Percentiles rank a stretch among this genome's conserved stretches.
phyloP scores from a whole-genome alignment of 495 filamentous ascomycete genomes.

The Clohesyomyces aquaticus region DNA sequence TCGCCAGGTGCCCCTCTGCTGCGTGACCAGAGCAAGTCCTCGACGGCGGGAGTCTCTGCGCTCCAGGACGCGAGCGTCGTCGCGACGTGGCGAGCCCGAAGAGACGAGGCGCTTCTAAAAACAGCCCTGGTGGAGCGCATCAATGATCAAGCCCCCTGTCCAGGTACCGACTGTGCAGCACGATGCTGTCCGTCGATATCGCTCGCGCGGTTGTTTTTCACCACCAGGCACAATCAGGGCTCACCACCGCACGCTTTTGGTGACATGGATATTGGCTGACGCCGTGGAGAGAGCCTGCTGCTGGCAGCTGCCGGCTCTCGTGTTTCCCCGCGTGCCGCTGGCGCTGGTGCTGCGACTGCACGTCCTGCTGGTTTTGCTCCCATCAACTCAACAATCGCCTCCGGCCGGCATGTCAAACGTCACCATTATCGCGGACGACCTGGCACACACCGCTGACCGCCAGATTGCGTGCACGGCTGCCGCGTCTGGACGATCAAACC shows the following conservation, averaged over 20 bases:
- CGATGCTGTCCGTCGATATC: too few relatives aligned
- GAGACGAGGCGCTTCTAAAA: background rate
- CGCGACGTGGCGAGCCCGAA: background rate
- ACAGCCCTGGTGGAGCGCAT: too few relatives aligned
- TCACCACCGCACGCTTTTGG: background rate
- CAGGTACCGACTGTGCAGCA: too few relatives aligned
- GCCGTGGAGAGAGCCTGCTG: background rate
- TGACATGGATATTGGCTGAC: slow-evolving; percentile 8
- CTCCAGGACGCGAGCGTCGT: background rate
- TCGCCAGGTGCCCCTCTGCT: too few relatives aligned
- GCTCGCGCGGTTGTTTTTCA: background rate
- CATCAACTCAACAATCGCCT: too few relatives aligned
- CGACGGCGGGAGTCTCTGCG: too few relatives aligned
- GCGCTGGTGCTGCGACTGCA: background rate
- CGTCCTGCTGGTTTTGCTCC: too few relatives aligned
- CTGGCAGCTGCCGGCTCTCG: background rate
- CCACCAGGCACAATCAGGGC: background rate
- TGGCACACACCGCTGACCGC: background rate
- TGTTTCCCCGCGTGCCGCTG: background rate
- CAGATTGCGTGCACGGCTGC: background rate
- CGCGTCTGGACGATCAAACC: slow-evolving; percentile 20
- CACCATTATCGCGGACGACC: background rate
- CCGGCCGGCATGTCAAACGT: too few relatives aligned
- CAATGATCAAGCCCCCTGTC: too few relatives aligned
- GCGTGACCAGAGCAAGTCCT: too few relatives aligned